These are phyloP conservation scores for Botryotinia narcissicola DNA, from an alignment of 2,329 filamentous ascomycete species.

Conservation along the genomic window DNA sequence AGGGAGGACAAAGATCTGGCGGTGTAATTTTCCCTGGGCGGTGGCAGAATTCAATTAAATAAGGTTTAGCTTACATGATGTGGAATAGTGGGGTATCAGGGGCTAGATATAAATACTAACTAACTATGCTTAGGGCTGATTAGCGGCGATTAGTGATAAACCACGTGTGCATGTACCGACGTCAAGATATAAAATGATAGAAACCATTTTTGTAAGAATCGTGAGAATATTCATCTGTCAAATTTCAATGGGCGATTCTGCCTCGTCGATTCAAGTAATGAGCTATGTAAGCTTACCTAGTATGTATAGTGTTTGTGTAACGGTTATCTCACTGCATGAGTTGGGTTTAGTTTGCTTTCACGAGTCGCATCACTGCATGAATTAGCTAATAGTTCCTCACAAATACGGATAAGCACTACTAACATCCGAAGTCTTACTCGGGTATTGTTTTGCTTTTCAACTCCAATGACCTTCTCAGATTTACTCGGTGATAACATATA, in stretches of 20 bases:
- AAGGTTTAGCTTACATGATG: neutral
- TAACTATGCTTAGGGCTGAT: slow-evolving; percentile 15
- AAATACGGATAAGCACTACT: slow-evolving; percentile 3
- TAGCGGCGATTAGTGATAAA: slow-evolving; percentile 13
- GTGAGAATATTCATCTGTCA: neutral
- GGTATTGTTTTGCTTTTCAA: neutral
- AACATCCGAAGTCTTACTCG: neutral
- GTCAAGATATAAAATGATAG: slow-evolving; percentile 18
- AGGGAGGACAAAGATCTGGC: slow-evolving; percentile 10
- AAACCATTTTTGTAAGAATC: neutral
- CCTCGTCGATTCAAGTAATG: neutral
- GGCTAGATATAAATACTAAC: neutral
- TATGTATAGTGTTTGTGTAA: neutral
- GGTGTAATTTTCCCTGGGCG: slow-evolving; percentile 12
- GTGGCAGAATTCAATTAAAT: neutral
- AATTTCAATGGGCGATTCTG: neutral
- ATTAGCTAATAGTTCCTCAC: neutral
- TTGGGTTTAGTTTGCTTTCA: slow-evolving; percentile 1
- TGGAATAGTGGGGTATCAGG: neutral
- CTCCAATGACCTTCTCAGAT: neutral
- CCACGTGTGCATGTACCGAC: neutral
- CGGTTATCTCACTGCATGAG: neutral
- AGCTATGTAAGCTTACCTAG: neutral
- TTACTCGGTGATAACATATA: neutral
- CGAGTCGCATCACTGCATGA: neutral